Percentiles rank a stretch among this genome's conserved stretches.
phyloP scores from a whole-genome alignment of 164 flowering plant species.

The Magnolia sinica region DNA sequence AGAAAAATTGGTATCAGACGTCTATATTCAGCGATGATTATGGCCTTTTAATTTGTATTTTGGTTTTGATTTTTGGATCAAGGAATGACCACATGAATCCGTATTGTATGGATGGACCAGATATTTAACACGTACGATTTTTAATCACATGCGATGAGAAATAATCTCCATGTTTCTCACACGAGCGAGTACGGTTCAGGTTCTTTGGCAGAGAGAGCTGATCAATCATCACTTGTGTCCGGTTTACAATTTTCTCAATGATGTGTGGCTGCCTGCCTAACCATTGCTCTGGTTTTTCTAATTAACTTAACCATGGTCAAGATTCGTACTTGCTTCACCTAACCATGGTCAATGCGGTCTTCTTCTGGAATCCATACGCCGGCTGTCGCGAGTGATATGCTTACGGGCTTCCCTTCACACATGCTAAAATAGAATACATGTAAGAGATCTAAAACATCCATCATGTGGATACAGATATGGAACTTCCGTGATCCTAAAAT shows the following conservation, averaged over 20 bases:
- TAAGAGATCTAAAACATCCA: too few species aligned
- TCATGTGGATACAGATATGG: neutral
- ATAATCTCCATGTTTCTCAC: neutral
- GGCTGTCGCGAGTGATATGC: neutral
- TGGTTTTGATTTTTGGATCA: neutral
- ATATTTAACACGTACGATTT: neutral
- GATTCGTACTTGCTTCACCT: neutral
- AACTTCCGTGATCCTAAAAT: neutral
- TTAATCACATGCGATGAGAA: neutral
- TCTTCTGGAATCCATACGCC: neutral
- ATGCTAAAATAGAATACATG: too few species aligned
- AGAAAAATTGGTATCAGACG: too few species aligned
- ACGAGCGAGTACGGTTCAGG: neutral
- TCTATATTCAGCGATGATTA: neutral
- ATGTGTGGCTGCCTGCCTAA: constrained; percentile 28
- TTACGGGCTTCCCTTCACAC: neutral
- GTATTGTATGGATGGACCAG: too few species aligned
- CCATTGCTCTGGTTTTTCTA: neutral
- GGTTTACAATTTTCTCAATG: constrained; percentile 52
- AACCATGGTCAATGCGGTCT: neutral
- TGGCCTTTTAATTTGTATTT: too few species aligned
- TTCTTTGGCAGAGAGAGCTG: neutral
- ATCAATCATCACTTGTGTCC: constrained; percentile 54
- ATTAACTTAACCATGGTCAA: constrained; percentile 10
- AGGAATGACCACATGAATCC: neutral